A percentile compares a stretch with the other conserved stretches of the same genome.
Conservation (phyloP, 148 eudicot species). For the Simmondsia chinensis region DNA sequence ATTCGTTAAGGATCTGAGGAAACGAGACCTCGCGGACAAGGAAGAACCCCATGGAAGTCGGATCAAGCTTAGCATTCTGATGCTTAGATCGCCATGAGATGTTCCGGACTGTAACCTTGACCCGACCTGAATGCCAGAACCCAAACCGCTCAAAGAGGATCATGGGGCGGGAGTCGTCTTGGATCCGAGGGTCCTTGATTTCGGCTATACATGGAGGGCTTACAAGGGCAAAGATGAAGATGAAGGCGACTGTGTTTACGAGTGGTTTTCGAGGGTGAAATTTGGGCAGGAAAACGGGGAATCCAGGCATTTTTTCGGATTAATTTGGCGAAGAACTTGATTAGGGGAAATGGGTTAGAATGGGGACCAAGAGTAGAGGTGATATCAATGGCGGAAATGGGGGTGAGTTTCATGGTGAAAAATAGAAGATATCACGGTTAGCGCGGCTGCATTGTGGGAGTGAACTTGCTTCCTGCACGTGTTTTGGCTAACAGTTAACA, state of each 20-base stretch:
- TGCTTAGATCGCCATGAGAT: slow-evolving; percentile 14
- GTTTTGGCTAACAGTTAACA: too few relatives aligned
- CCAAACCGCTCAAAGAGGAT: slow-evolving; percentile 18
- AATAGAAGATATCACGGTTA: too few relatives aligned
- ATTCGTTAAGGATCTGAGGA: slow-evolving; percentile 17
- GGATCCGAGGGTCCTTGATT: slow-evolving; percentile 11
- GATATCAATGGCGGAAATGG: too few relatives aligned
- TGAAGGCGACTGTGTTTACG: neutral
- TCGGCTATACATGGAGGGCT: slow-evolving; percentile 7
- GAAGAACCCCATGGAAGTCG: slow-evolving; percentile 17
- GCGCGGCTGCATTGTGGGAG: too few relatives aligned
- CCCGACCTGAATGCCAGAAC: slow-evolving; percentile 11
- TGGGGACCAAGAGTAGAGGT: too few relatives aligned
- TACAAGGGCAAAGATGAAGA: neutral
- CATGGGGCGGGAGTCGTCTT: slow-evolving; percentile 16
- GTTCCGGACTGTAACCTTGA: slow-evolving; percentile 1
- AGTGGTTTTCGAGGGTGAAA: neutral
- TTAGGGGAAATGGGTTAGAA: too few relatives aligned
- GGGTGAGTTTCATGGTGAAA: too few relatives aligned
- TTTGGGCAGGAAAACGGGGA: neutral
- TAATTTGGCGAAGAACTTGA: too few relatives aligned
- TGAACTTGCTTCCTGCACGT: too few relatives aligned
- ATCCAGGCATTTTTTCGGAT: too few relatives aligned
- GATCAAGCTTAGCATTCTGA: slow-evolving; percentile 12
- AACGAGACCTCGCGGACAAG: slow-evolving; percentile 14